A percentile compares a stretch with the other conserved stretches of the same genome.
Conservation (phyloP, 2,329 filamentous ascomycete genomes). For the Stemphylium lycopersici region DNA sequence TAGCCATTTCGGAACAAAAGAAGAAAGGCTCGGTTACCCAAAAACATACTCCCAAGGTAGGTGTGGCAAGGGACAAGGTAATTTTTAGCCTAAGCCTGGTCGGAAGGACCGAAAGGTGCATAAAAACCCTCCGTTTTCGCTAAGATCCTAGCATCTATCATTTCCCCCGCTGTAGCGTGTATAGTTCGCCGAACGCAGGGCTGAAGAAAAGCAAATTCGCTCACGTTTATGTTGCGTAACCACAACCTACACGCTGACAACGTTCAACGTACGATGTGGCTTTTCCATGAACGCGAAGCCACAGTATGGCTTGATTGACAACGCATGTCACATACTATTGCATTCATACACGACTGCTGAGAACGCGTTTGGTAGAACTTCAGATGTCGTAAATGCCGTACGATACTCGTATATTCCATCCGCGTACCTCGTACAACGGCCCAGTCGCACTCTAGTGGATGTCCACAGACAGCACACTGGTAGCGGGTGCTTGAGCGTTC, state of each 20-base stretch:
- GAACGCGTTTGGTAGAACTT: too few relatives aligned
- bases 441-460: too few relatives aligned
- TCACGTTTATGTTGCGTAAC: constrained; percentile 1
- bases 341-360: neutral
- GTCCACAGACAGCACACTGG: too few relatives aligned
- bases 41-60: neutral
- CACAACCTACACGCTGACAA: neutral
- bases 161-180: neutral
- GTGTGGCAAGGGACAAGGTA: too few relatives aligned
- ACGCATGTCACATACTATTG: neutral
- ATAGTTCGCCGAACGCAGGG: neutral
- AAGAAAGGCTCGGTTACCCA: neutral
- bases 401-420: too few relatives aligned
- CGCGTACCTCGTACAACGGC: too few relatives aligned
- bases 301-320: neutral
- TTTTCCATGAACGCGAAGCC: neutral
- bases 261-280: neutral
- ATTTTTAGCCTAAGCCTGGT: neutral
- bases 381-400: too few relatives aligned
- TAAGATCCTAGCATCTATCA: neutral
- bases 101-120: neutral
- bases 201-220: neutral
- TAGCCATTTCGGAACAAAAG: neutral
- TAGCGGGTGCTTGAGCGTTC: too few relatives aligned
- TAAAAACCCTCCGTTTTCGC: neutral